These are phyloP conservation scores for Terana coerulea DNA, from an alignment of 768 basidiomycete genomes.

Conservation along the genomic window DNA sequence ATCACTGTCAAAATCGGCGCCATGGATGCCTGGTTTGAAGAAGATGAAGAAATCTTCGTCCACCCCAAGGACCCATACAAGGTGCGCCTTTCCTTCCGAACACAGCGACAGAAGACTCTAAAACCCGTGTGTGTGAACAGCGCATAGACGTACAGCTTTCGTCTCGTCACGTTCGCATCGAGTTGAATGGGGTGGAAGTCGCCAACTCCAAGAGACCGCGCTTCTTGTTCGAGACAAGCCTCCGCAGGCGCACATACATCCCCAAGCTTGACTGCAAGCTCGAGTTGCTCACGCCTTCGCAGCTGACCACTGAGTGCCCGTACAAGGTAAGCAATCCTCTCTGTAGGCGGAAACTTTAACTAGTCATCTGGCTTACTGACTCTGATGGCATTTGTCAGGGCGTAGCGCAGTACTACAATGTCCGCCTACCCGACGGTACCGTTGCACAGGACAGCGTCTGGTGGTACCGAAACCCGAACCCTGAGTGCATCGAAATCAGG, in stretches of 20 bases:
- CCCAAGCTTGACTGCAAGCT: conserved; percentile 52
- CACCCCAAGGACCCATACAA: conserved; percentile 73
- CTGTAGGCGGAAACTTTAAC: too few species aligned
- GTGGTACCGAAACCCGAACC: conserved; percentile 56
- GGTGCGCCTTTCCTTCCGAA: conserved; percentile 31
- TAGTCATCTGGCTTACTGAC: too few species aligned
- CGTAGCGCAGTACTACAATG: conserved; percentile 52
- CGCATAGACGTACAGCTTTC: conserved; percentile 59
- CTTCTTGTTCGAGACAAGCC: conserved; percentile 55
- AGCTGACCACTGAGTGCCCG: conserved; percentile 47
- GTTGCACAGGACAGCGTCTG: conserved; percentile 50
- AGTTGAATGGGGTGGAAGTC: conserved; percentile 58
- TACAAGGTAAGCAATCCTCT: conserved; percentile 69
- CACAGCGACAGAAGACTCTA: not conserved
- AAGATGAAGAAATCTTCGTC: conserved; percentile 56
- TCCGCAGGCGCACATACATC: conserved; percentile 58
- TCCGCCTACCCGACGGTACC: conserved; percentile 42
- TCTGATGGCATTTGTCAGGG: conserved; percentile 39
- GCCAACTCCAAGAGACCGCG: conserved; percentile 52
- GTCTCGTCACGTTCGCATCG: conserved; percentile 57
- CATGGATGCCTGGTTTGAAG: conserved; percentile 66
- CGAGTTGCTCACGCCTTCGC: conserved; percentile 46
- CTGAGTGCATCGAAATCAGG: conserved; percentile 46
- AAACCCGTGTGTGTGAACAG: too few species aligned
- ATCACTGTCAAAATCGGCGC: conserved; percentile 46